Conservation (phyloP, 164 flowering plant genomes). For the Magnolia kwangsiensis region DNA sequence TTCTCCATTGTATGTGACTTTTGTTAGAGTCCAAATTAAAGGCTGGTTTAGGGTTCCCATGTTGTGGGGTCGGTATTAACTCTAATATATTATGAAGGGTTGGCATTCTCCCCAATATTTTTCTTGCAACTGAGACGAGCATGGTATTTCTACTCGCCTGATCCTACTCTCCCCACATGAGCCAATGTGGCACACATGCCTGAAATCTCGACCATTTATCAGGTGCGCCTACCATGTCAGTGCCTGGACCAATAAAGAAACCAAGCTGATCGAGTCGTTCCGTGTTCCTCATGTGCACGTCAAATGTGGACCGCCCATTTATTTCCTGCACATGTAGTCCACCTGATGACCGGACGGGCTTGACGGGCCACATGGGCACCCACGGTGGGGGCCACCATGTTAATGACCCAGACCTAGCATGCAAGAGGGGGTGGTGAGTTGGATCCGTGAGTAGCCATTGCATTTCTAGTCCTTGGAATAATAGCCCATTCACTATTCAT, state of each 20-base stretch:
- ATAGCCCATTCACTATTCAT: background rate
- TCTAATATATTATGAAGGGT: background rate
- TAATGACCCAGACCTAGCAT: no score
- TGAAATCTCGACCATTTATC: no score
- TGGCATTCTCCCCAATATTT: background rate
- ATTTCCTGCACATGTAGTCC: no score
- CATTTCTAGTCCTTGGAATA: background rate
- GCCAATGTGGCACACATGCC: no score
- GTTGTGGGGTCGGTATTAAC: background rate
- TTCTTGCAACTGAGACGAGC: background rate
- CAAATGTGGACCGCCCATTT: no score
- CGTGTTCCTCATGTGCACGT: no score
- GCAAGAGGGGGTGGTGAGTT: background rate
- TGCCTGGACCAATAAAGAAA: no score
- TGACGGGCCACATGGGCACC: no score
- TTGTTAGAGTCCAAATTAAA: background rate
- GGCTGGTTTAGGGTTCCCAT: slow-evolving; percentile 5
- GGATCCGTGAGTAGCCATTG: background rate
- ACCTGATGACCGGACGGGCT: no score
- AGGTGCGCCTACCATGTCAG: no score
- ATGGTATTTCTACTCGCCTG: background rate
- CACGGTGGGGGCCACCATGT: no score
- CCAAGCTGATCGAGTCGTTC: no score
- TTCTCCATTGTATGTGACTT: background rate
- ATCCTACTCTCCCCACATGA: background rate